Conservation (phyloP, 768 basidiomycete species). For the Agrocybe praecox region DNA sequence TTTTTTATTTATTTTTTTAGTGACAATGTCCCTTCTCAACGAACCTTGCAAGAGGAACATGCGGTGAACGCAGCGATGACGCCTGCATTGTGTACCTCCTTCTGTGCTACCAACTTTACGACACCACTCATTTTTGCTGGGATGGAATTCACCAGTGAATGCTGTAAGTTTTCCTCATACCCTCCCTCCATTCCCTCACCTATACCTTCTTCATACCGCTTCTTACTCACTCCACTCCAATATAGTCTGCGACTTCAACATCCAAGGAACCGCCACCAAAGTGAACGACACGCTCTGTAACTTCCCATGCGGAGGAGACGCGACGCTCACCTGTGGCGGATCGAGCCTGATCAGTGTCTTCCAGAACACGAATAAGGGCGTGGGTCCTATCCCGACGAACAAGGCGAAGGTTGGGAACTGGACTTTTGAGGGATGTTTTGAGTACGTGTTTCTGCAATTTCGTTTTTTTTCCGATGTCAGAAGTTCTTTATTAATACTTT, state of each 20-base stretch:
- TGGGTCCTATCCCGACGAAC: conserved; percentile 11
- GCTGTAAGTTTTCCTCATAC: conserved; percentile 15
- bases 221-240: neutral
- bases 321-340: conserved; percentile 47
- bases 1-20: conserved; percentile 5
- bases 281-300: conserved; percentile 35
- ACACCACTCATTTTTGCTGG: conserved; percentile 20
- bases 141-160: conserved; percentile 20
- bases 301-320: conserved; percentile 46
- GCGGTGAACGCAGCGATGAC: conserved; percentile 19
- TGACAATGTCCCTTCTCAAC: conserved; percentile 12
- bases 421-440: conserved; percentile 17
- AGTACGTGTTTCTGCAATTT: conserved; percentile 10
- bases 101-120: conserved; percentile 17
- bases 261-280: conserved; percentile 15
- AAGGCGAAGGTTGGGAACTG: conserved; percentile 15
- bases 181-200: neutral
- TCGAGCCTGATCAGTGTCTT: conserved; percentile 18
- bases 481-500: no score
- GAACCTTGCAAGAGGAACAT: conserved; percentile 17
- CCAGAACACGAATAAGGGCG: conserved; percentile 8
- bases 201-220: no score
- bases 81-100: conserved; percentile 20
- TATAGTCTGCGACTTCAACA: conserved; percentile 20
- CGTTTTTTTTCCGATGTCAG: no score